These are phyloP conservation scores for Sclerotinia glacialis DNA, from an alignment of 2,329 filamentous ascomycete genomes.

Conservation along the genomic window DNA sequence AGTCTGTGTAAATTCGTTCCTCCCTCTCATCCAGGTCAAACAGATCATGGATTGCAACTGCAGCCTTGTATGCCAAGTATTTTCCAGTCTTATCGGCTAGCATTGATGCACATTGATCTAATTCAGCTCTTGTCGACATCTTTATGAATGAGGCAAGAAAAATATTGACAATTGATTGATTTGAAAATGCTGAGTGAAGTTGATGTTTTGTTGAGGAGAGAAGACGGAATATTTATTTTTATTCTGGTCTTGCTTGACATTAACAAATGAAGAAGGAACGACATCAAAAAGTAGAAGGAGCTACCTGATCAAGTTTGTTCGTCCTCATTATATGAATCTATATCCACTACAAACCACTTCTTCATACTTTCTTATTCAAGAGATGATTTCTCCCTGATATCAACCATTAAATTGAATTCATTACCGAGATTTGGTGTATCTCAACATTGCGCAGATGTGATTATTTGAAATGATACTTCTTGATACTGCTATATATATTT, in stretches of 20 bases:
- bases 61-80: not conserved
- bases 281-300: not conserved
- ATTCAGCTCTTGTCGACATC: not conserved
- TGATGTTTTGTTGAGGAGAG: not conserved
- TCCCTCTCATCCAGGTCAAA: not conserved
- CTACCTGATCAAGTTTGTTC: not conserved
- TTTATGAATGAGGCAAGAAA: not conserved
- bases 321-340: no score
- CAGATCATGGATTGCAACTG: not conserved
- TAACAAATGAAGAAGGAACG: not conserved
- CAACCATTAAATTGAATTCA: no score
- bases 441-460: no score
- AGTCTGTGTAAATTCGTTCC: not conserved
- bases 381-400: no score
- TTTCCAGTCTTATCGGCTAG: not conserved
- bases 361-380: no score
- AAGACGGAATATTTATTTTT: not conserved
- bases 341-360: no score
- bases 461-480: no score
- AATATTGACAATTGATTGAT: not conserved
- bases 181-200: not conserved
- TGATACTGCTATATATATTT: no score
- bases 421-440: no score
- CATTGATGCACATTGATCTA: not conserved
- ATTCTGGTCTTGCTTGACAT: not conserved